These are phyloP conservation scores for Fomitopsis serialis DNA, from an alignment of 768 basidiomycete species.

Conservation along the genomic window DNA sequence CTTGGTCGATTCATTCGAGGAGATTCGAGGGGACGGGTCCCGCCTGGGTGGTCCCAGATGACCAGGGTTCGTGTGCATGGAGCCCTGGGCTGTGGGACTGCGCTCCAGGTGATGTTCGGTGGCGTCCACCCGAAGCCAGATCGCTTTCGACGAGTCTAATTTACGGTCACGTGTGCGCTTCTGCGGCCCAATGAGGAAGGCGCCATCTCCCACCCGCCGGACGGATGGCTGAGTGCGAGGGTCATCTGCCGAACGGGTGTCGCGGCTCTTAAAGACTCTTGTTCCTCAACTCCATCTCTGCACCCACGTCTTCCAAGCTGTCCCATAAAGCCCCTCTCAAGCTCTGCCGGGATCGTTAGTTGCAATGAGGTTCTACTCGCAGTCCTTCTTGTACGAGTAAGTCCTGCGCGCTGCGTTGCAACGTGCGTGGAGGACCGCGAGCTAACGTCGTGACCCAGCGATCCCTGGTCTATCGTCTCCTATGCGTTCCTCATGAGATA, in stretches of 20 bases:
- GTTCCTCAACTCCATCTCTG: background rate
- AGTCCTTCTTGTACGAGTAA: constrained; percentile 53
- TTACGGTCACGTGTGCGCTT: background rate
- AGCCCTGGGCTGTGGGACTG: background rate
- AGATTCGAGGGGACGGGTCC: background rate
- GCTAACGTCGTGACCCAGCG: constrained; percentile 43
- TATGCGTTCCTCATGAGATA: constrained; percentile 94
- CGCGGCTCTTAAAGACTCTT: background rate
- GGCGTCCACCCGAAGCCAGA: background rate
- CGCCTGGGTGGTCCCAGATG: background rate
- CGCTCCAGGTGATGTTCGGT: background rate
- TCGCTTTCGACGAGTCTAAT: background rate
- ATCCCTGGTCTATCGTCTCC: constrained; percentile 90
- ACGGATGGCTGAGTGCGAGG: background rate
- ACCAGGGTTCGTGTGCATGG: background rate
- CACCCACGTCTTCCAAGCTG: background rate
- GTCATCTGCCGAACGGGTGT: background rate
- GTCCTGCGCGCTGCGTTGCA: constrained; percentile 16
- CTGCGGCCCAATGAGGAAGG: background rate
- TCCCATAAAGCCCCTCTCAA: background rate
- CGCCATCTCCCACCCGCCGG: background rate
- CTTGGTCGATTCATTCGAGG: too few species aligned
- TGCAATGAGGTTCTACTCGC: constrained; percentile 48
- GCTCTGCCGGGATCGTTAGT: constrained; percentile 30
- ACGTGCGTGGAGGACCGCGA: background rate